These are phyloP conservation scores for Ambrosiella cleistominuta DNA, from an alignment of 2,329 filamentous ascomycete species.

Conservation along the genomic window DNA sequence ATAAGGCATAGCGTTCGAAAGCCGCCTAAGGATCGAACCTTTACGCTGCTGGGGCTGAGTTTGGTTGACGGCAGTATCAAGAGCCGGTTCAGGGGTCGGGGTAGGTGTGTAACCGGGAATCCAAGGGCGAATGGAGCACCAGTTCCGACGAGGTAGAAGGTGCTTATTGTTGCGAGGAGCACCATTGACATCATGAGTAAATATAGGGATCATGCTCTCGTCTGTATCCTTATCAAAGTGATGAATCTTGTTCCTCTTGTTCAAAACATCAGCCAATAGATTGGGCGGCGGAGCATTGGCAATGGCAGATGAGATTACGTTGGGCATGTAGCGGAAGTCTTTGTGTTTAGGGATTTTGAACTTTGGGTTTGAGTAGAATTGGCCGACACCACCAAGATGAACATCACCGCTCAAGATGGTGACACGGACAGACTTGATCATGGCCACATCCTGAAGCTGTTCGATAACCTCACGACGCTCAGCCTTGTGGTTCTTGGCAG, in stretches of 20 bases:
- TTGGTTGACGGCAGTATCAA: slow-evolving; percentile 21
- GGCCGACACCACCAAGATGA: slow-evolving; percentile 77
- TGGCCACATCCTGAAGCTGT: slow-evolving; percentile 82
- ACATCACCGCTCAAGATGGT: slow-evolving; percentile 91
- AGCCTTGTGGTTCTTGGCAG: slow-evolving; percentile 79
- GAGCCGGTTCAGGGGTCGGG: slow-evolving; percentile 40
- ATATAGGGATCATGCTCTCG: slow-evolving; percentile 91
- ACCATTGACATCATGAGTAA: slow-evolving; percentile 73
- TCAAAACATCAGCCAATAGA: slow-evolving; percentile 75
- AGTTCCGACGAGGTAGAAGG: slow-evolving; percentile 78
- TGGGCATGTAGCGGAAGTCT: slow-evolving; percentile 94
- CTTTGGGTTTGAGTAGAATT: slow-evolving; percentile 87
- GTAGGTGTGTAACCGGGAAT: slow-evolving; percentile 60
- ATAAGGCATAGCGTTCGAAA: slow-evolving; percentile 22
- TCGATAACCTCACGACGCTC: slow-evolving; percentile 77
- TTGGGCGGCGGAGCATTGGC: slow-evolving; percentile 81
- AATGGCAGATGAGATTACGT: slow-evolving; percentile 85
- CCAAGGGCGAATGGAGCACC: slow-evolving; percentile 84
- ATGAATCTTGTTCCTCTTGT: slow-evolving; percentile 74
- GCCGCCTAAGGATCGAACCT: slow-evolving; percentile 23
- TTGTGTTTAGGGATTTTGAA: slow-evolving; percentile 64
- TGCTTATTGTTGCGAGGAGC: slow-evolving; percentile 82
- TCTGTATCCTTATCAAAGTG: slow-evolving; percentile 63
- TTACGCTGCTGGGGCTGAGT: slow-evolving; percentile 23
- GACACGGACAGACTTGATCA: slow-evolving; percentile 77